Evolutionary conservation across 345 rosid genomes (phyloP).

Genomic region (Adansonia digitata): DNA sequence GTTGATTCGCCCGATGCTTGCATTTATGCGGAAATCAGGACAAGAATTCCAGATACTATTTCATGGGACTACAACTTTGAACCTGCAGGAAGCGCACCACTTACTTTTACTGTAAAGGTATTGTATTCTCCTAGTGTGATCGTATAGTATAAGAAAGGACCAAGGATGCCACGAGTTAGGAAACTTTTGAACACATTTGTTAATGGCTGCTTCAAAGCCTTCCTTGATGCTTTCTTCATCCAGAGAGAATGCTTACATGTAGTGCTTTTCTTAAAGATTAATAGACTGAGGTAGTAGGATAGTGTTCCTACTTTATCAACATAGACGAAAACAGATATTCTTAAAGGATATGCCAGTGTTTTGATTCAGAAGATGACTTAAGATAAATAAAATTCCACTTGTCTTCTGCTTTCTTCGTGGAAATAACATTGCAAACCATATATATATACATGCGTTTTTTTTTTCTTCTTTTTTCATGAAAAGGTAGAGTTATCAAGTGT

Average conservation of each 20-base stretch:
- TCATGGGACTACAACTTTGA: conserved; percentile 88
- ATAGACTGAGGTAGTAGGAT: neutral
- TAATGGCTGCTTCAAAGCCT: neutral
- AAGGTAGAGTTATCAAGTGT: neutral
- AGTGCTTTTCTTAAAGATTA: neutral
- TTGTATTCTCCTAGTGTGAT: conserved; percentile 20
- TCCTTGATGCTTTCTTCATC: too few relatives aligned
- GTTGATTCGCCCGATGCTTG: conserved; percentile 69
- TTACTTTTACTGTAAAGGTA: conserved; percentile 80
- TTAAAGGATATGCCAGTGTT: neutral
- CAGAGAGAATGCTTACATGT: neutral
- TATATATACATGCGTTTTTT: too few relatives aligned
- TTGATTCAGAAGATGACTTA: neutral
- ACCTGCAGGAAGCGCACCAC: conserved; percentile 67
- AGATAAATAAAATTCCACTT: neutral
- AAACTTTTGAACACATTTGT: neutral
- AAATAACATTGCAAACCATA: neutral
- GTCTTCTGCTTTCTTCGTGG: neutral
- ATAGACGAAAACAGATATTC: neutral
- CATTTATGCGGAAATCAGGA: conserved; percentile 84
- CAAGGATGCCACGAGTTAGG: neutral
- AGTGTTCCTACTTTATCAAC: neutral
- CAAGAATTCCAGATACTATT: conserved; percentile 67
- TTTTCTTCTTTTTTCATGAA: neutral
- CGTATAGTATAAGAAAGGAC: neutral